Conservation (phyloP, 495 filamentous ascomycete genomes). For the Podospora conica region DNA sequence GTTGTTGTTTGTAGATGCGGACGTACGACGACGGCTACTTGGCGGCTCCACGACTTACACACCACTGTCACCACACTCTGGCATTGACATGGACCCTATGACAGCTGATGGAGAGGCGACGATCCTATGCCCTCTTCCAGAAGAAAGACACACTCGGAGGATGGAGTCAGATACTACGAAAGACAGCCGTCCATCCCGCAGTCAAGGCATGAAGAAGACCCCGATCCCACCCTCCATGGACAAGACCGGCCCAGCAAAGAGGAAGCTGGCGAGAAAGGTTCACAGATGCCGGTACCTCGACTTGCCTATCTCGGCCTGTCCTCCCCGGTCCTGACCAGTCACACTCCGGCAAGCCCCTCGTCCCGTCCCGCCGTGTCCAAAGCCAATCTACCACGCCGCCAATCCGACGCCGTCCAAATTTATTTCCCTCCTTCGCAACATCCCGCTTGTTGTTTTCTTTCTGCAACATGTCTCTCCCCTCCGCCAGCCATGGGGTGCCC, state of each 20-base stretch:
- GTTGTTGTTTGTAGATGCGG: neutral
- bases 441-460: neutral
- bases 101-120: neutral
- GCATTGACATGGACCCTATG: neutral
- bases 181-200: neutral
- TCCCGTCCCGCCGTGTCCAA: slow-evolving; percentile 10
- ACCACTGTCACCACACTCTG: neutral
- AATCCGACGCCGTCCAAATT: neutral
- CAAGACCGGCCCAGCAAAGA: neutral
- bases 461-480: neutral
- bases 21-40: neutral
- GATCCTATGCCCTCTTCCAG: neutral
- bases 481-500: neutral
- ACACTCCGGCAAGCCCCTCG: neutral
- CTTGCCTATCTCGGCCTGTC: slow-evolving; percentile 9
- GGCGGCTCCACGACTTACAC: neutral
- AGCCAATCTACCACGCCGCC: slow-evolving; percentile 9
- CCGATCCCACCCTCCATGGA: neutral
- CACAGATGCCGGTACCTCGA: slow-evolving; percentile 1
- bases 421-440: neutral
- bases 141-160: neutral
- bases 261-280: neutral
- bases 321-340: slow-evolving; percentile 1
- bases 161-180: neutral
- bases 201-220: neutral